These are phyloP conservation scores for Apiotrichum gracile DNA, from an alignment of 1,284 basidiomycete genomes.

Conservation along the genomic window DNA sequence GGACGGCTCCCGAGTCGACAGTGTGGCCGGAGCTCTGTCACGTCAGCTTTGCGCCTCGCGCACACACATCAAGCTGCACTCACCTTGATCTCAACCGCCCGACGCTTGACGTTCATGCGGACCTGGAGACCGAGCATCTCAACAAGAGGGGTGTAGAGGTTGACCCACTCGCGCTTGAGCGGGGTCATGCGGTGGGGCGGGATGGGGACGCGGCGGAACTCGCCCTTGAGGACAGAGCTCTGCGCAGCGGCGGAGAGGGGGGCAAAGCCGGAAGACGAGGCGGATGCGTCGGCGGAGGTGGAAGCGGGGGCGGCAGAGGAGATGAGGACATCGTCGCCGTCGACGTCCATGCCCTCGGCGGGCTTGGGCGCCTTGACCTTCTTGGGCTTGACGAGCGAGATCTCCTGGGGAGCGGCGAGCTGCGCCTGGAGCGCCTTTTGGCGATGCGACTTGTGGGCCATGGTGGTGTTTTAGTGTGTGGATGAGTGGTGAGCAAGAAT, in stretches of 20 bases:
- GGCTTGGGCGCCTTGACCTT: conserved; percentile 15
- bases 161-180: conserved; percentile 94
- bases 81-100: conserved; percentile 86
- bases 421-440: conserved; percentile 47
- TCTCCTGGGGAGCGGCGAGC: conserved; percentile 40
- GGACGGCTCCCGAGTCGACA: conserved; percentile 80
- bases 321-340: conserved; percentile 30
- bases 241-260: conserved; percentile 33
- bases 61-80: not conserved
- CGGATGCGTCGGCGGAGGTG: conserved; percentile 4
- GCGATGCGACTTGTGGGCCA: conserved; percentile 48
- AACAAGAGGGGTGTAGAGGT: conserved; percentile 91
- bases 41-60: not conserved
- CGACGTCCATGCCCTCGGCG: conserved; percentile 22
- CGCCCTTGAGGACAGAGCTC: conserved; percentile 55
- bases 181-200: conserved; percentile 97
- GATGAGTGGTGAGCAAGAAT: not conserved
- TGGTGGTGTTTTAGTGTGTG: conserved; percentile 11
- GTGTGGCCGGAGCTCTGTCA: conserved; percentile 87
- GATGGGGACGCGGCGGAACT: conserved; percentile 76
- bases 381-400: conserved; percentile 37
- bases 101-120: conserved; percentile 86
- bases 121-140: conserved; percentile 93
- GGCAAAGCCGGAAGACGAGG: conserved; percentile 34
- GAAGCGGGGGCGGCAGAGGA: conserved; percentile 9